Evolutionary conservation across 2,329 filamentous ascomycete species (phyloP).

Genomic region (Trichoderma citrinoviride): DNA sequence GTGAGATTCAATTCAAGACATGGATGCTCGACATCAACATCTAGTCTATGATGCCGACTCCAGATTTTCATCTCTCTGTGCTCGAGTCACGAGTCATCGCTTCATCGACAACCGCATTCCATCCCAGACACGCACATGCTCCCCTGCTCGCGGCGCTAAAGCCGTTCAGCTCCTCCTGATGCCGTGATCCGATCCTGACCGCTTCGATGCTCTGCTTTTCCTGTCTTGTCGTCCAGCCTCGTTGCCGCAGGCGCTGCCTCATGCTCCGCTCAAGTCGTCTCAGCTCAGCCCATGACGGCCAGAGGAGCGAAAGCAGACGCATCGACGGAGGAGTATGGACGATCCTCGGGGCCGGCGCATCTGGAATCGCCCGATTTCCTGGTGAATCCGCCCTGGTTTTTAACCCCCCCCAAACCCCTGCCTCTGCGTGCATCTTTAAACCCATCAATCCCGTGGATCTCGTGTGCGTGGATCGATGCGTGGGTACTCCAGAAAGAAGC

Average conservation of each 20-base stretch:
- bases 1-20: neutral
- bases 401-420: neutral
- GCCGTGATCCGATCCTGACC: neutral
- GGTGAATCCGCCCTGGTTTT: neutral
- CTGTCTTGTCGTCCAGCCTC: neutral
- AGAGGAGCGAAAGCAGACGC: neutral
- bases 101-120: conserved; percentile 1
- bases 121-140: neutral
- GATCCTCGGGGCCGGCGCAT: neutral
- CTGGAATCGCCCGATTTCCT: neutral
- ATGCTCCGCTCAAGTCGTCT: neutral
- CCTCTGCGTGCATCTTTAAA: neutral
- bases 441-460: neutral
- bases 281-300: conserved; percentile 7
- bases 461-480: neutral
- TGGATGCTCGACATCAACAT: neutral
- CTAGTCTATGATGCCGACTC: neutral
- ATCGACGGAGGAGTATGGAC: neutral
- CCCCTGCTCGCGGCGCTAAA: neutral
- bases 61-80: neutral
- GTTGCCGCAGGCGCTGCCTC: neutral
- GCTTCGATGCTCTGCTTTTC: neutral
- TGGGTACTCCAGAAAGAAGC: neutral
- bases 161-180: neutral
- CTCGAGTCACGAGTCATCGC: neutral